These are phyloP conservation scores for Holtermannia corniformis DNA, from an alignment of 768 basidiomycete species.

Conservation along the genomic window DNA sequence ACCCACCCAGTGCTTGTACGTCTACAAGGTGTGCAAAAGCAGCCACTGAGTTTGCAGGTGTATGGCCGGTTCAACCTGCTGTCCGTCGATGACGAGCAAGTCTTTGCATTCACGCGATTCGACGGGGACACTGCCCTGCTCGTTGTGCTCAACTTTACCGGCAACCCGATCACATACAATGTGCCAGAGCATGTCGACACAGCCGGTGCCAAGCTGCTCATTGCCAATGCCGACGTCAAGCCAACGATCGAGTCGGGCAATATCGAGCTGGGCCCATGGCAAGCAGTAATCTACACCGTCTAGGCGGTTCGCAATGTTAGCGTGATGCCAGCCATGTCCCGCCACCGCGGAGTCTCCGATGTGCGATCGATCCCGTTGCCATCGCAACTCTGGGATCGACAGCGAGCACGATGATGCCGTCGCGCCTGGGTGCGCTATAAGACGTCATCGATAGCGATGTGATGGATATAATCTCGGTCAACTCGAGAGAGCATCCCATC, in stretches of 20 bases:
- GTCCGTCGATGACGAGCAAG: conserved; percentile 45
- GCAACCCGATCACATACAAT: conserved; percentile 5
- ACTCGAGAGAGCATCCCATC: not conserved
- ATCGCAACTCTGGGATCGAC: no score
- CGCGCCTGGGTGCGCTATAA: no score
- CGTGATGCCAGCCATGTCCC: no score
- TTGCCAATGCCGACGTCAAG: conserved; percentile 11
- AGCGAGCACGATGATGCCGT: no score
- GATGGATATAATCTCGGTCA: not conserved
- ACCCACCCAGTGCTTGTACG: conserved; percentile 48
- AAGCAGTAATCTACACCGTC: conserved; percentile 19
- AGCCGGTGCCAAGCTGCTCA: conserved; percentile 13
- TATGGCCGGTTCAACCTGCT: conserved; percentile 56
- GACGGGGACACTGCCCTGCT: conserved; percentile 27
- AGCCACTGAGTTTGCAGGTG: conserved; percentile 22
- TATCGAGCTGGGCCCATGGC: conserved; percentile 12
- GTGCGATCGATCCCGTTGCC: no score
- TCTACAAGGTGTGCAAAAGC: not conserved
- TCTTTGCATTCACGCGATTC: conserved; percentile 49
- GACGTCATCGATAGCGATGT: not conserved
- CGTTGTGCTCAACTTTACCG: conserved; percentile 37
- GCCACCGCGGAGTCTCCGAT: no score
- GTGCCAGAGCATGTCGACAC: conserved; percentile 14
- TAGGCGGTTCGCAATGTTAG: no score
- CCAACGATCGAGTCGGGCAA: conserved; percentile 4